A percentile compares a stretch with the other conserved stretches of the same genome.
phyloP scores from a whole-genome alignment of 441 rosid species.

The Eutrema salsugineum region DNA sequence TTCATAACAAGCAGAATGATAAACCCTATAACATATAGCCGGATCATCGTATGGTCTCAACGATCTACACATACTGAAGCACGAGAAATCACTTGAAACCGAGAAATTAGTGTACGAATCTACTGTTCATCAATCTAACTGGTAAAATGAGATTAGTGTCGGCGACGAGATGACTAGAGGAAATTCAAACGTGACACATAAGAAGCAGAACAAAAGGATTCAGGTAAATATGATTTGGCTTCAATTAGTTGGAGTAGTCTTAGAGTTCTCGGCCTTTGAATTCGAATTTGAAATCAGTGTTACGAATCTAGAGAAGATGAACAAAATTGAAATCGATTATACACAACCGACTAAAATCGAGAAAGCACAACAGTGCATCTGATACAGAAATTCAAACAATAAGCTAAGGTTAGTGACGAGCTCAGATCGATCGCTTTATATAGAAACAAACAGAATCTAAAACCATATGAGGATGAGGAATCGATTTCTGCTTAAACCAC shows the following conservation, averaged over 20 bases:
- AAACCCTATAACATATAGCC: neutral
- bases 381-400: neutral
- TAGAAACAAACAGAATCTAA: neutral
- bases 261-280: neutral
- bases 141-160: neutral
- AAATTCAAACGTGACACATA: neutral
- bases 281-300: neutral
- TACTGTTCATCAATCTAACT: neutral
- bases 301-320: conserved; percentile 17
- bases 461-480: conserved; percentile 5
- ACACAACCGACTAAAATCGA: neutral
- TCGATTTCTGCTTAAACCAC: conserved; percentile 7
- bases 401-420: neutral
- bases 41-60: neutral
- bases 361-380: neutral
- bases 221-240: neutral
- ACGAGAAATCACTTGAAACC: neutral
- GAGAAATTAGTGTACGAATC: neutral
- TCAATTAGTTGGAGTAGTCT: neutral
- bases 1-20: conserved; percentile 4
- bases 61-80: neutral
- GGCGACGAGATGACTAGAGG: conserved; percentile 2
- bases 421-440: conserved; percentile 3
- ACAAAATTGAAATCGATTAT: conserved; percentile 1
- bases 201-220: neutral